Evolutionary conservation across 192 early-diverging fungal genomes (phyloP).

Genomic region (Entomortierella lignicola): DNA sequence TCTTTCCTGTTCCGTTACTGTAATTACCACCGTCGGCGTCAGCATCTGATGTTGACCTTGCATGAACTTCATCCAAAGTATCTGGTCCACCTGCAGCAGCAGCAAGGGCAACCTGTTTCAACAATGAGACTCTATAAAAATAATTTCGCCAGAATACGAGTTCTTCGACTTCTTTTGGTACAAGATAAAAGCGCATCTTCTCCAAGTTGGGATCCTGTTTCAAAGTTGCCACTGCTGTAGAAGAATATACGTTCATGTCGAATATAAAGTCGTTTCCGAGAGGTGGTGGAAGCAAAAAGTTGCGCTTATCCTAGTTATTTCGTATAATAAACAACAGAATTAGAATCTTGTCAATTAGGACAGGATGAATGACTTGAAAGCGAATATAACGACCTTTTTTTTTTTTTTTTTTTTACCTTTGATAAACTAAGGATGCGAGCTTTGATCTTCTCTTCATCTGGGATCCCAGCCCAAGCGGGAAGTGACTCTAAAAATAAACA

Average conservation of each 20-base stretch:
- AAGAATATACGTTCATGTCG: constrained; percentile 67
- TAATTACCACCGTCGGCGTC: background rate
- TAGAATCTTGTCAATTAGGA: background rate
- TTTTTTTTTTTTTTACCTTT: constrained; percentile 42
- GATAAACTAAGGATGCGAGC: constrained; percentile 60
- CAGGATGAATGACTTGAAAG: too few relatives aligned
- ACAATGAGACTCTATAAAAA: constrained; percentile 72
- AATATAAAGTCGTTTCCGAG: constrained; percentile 71
- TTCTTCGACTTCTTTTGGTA: constrained; percentile 74
- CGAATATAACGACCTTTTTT: too few relatives aligned
- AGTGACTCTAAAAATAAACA: constrained; percentile 52
- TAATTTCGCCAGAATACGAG: constrained; percentile 75
- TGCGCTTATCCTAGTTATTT: constrained; percentile 64
- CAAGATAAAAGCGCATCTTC: constrained; percentile 74
- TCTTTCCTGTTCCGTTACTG: background rate
- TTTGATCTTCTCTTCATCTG: constrained; percentile 64
- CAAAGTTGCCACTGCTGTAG: constrained; percentile 65
- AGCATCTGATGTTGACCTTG: constrained; percentile 4
- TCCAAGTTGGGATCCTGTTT: constrained; percentile 65
- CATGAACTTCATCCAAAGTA: constrained; percentile 1
- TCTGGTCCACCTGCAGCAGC: constrained; percentile 28
- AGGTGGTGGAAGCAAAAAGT: constrained; percentile 71
- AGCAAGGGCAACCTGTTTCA: constrained; percentile 64
- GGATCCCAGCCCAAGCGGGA: constrained; percentile 64
- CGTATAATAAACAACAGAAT: background rate